Conservation (phyloP, 164 flowering plant species). For the Berberis thunbergii region DNA sequence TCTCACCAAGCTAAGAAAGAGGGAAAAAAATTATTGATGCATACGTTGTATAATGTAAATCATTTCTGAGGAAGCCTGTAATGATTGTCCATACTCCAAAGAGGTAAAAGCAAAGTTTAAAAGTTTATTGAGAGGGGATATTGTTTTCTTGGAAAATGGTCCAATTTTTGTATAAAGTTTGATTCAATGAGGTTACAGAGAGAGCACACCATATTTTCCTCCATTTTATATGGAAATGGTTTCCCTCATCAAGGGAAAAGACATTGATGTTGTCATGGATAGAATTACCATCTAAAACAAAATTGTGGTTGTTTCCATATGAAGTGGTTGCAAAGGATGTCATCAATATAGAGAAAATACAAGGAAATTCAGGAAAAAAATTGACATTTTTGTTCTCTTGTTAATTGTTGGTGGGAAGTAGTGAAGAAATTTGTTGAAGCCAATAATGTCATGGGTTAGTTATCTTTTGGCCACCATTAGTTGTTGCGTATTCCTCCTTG, state of each 20-base stretch:
- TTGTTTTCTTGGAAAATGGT: too few species aligned
- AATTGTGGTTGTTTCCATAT: slow-evolving; percentile 5
- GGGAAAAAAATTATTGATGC: background rate
- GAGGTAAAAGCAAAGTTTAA: background rate
- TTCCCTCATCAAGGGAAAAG: too few species aligned
- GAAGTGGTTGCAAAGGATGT: slow-evolving; percentile 12
- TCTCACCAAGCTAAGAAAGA: background rate
- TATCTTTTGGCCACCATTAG: too few species aligned
- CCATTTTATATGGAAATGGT: too few species aligned
- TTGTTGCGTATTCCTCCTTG: too few species aligned
- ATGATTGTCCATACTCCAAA: background rate
- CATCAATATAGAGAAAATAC: background rate
- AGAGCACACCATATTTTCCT: background rate
- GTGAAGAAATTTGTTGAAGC: background rate
- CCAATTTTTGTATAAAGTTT: too few species aligned
- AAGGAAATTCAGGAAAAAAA: slow-evolving; percentile 3
- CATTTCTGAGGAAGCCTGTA: background rate
- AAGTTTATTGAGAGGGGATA: too few species aligned
- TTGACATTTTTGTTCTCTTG: background rate
- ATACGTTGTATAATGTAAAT: slow-evolving; percentile 5
- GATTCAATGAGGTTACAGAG: background rate
- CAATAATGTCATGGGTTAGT: too few species aligned
- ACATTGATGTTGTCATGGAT: too few species aligned
- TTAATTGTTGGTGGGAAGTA: background rate
- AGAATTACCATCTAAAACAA: background rate